Percentiles rank a stretch among this genome's conserved stretches.
Evolutionary conservation across 2,329 filamentous ascomycete species (phyloP).

Genomic region (Escovopsis sp.): DNA sequence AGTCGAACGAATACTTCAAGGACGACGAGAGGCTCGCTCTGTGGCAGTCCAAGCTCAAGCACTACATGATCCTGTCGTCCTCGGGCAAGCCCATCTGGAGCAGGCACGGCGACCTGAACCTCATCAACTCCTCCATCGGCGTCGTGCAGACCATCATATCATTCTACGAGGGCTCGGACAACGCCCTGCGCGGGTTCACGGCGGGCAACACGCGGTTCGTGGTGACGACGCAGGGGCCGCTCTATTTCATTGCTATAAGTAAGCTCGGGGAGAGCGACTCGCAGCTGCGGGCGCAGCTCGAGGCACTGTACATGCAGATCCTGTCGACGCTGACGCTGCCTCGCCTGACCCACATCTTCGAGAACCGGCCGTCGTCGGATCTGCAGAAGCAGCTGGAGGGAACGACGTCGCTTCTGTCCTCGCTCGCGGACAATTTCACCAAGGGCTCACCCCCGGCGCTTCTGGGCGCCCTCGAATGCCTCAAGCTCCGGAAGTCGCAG

Average conservation of each 20-base stretch:
- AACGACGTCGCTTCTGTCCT: conserved; percentile 80
- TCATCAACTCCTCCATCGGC: conserved; percentile 89
- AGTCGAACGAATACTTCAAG: conserved; percentile 23
- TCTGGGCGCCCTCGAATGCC: conserved; percentile 79
- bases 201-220: conserved; percentile 81
- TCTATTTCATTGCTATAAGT: conserved; percentile 90
- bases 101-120: conserved; percentile 74
- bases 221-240: conserved; percentile 66
- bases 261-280: conserved; percentile 81
- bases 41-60: conserved; percentile 91
- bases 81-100: conserved; percentile 97
- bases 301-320: conserved; percentile 96
- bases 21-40: conserved; percentile 48
- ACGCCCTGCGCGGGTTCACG: conserved; percentile 68
- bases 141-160: conserved; percentile 96
- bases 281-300: conserved; percentile 75
- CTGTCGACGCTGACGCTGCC: conserved; percentile 87
- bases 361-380: conserved; percentile 83
- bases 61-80: conserved; percentile 91
- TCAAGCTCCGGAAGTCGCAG: conserved; percentile 83
- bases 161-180: conserved; percentile 72
- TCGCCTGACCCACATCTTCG: conserved; percentile 73
- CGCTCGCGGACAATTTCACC: conserved; percentile 87
- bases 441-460: conserved; percentile 80
- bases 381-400: conserved; percentile 79